These are phyloP conservation scores for Calocybe indica DNA, from an alignment of 768 basidiomycete genomes.

Conservation along the genomic window DNA sequence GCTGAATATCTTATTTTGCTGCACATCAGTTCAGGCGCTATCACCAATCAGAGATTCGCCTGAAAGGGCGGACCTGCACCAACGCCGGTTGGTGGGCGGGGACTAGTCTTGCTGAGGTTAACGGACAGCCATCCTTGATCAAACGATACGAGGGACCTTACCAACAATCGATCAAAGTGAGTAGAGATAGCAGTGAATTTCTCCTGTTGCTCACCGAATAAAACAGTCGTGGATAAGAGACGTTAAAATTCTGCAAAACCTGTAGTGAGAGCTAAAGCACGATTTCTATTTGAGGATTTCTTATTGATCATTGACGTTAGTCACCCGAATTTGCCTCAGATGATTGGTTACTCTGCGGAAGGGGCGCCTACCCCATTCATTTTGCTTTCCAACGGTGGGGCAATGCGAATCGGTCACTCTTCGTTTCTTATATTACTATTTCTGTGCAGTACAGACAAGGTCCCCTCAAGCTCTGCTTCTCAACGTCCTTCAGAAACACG, in stretches of 20 bases:
- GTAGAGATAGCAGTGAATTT: background rate
- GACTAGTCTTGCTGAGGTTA: conserved; percentile 30
- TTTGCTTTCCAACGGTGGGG: conserved; percentile 40
- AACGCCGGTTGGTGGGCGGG: conserved; percentile 46
- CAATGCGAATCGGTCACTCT: background rate
- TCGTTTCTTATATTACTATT: background rate
- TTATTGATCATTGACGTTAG: conserved; percentile 14
- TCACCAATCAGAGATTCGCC: conserved; percentile 40
- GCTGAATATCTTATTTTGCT: background rate
- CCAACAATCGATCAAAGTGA: conserved; percentile 24
- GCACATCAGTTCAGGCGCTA: conserved; percentile 38
- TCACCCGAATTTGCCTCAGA: conserved; percentile 48
- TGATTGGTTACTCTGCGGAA: conserved; percentile 43
- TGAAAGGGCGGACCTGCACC: conserved; percentile 29
- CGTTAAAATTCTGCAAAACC: conserved; percentile 41
- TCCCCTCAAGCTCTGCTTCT: conserved; percentile 33
- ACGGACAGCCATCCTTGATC: conserved; percentile 33
- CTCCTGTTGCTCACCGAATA: background rate
- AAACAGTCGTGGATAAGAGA: conserved; percentile 42
- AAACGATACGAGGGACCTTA: conserved; percentile 38
- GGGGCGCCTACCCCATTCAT: conserved; percentile 43
- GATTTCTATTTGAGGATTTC: background rate
- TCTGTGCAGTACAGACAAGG: conserved; percentile 32
- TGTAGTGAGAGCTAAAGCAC: conserved; percentile 30
- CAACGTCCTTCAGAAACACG: conserved; percentile 26